Conservation (phyloP, 306 rosid species). For the Trifolium fragiferum region DNA sequence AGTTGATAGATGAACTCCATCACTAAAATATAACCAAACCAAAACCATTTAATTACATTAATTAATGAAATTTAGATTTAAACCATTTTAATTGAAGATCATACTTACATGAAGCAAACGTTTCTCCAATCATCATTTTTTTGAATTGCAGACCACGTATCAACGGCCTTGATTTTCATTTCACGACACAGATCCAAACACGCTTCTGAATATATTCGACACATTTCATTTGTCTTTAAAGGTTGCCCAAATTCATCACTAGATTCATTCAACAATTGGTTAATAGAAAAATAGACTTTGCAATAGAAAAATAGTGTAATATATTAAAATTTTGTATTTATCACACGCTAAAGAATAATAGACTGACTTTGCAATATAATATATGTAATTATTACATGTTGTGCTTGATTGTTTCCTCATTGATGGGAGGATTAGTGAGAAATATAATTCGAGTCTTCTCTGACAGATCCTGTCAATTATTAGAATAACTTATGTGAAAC, state of each 20-base stretch:
- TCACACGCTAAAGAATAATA: too few species aligned
- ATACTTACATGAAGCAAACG: conserved; percentile 58
- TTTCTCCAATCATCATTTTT: conserved; percentile 58
- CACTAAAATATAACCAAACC: conserved; percentile 48
- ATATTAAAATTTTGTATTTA: not conserved
- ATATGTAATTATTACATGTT: conserved; percentile 38
- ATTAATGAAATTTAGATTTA: not conserved
- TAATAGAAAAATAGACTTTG: not conserved
- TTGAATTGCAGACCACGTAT: conserved; percentile 63
- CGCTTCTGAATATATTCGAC: conserved; percentile 67
- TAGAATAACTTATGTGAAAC: conserved; percentile 10
- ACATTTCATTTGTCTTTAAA: conserved; percentile 45
- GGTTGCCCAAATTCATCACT: not conserved
- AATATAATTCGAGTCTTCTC: conserved; percentile 63
- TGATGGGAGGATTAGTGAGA: conserved; percentile 69
- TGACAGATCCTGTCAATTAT: conserved; percentile 62
- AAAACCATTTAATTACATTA: conserved; percentile 5
- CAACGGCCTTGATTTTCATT: conserved; percentile 60
- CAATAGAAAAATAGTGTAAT: too few species aligned
- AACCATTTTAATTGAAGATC: not conserved
- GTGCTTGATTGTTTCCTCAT: conserved; percentile 52
- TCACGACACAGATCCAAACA: conserved; percentile 61
- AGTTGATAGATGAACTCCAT: conserved; percentile 67
- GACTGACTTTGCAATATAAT: too few species aligned
- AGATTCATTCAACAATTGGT: conserved; percentile 27